Evolutionary conservation across 2,329 filamentous ascomycete genomes (phyloP), one percentile per base, ranked within the genome.

Genomic region (Fusarium dlaminii): DNA sequence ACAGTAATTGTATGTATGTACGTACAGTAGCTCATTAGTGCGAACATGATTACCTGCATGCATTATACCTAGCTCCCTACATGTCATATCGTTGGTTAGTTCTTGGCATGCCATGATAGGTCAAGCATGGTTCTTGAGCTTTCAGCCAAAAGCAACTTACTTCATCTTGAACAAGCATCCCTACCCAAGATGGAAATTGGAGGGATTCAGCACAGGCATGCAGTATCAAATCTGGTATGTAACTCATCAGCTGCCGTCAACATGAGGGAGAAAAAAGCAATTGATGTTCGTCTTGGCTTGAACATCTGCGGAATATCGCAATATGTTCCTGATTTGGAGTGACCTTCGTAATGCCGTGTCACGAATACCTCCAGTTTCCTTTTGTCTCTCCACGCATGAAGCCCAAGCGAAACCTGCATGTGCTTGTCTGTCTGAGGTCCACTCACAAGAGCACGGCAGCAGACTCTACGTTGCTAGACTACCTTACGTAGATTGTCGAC

Each of bases 31-130:
- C 49, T 52, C 40, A 39, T 42, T 72, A 65, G 71, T 59, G 72
- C 72, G 72, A 74, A 74, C 72, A 49, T 71, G 71, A 74, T 74
- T 68, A 72, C 71, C 71, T 56, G 71, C 72, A 74, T 74, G 48
- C 24, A 61, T 32, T 56, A 27, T 36, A 27, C 32, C 30, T 52
- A 52, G 48, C 34, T 24, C 49, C 49, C 15, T 40, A 40, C 24
- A 57, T 66, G 70, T 61, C 60, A 34, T 43, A 36, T 46, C 57
- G 63, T 46, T 57, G 49, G 46, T 37, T 59, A 63, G 32, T 39
- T n/a, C 62, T 57, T 67, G 62, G 36, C 32, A 51, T 49, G 43
- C 20, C 32, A 22, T 68, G 59, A 68, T 74, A 74, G 71, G 71
- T 27, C 42, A 42, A 29, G 40, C 22, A 34, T 63, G 55, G 51